Percentiles rank a stretch among this genome's conserved stretches.
phyloP scores from a whole-genome alignment of 805 yeast genomes.

The Metschnikowia bowlesiae region DNA sequence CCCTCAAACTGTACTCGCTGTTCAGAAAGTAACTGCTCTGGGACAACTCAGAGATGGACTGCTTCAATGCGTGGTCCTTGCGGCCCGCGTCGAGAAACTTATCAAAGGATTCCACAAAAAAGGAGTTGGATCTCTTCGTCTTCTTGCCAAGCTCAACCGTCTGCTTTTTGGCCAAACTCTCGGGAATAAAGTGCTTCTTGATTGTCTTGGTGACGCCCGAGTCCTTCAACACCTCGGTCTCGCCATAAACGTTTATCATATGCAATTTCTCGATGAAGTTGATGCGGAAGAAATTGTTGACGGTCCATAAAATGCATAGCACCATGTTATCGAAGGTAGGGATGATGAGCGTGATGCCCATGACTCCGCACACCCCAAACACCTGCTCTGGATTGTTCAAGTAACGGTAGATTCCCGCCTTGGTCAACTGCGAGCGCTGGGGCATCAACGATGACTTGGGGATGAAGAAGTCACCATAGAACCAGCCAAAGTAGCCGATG shows the following conservation, averaged over 20 bases:
- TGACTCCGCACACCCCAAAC: constrained; percentile 71
- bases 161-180: constrained; percentile 29
- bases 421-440: constrained; percentile 50
- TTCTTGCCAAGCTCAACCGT: neutral
- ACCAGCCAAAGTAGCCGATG: constrained; percentile 86
- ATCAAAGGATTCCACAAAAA: constrained; percentile 44
- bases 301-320: constrained; percentile 53
- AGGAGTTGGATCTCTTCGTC: constrained; percentile 24
- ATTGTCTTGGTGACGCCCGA: constrained; percentile 44
- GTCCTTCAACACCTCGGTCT: constrained; percentile 51
- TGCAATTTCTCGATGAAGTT: constrained; percentile 74
- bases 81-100: constrained; percentile 33
- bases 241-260: constrained; percentile 72
- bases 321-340: constrained; percentile 52
- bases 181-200: constrained; percentile 40
- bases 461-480: constrained; percentile 79
- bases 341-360: constrained; percentile 66
- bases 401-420: constrained; percentile 78
- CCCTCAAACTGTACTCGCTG: constrained; percentile 27
- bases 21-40: constrained; percentile 37
- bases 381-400: constrained; percentile 79
- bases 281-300: constrained; percentile 60
- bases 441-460: constrained; percentile 39
- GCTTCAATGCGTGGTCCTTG: constrained; percentile 24
- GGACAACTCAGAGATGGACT: constrained; percentile 36